These are phyloP conservation scores for Marasmius oreades DNA, from an alignment of 1,284 basidiomycete genomes.

Conservation along the genomic window DNA sequence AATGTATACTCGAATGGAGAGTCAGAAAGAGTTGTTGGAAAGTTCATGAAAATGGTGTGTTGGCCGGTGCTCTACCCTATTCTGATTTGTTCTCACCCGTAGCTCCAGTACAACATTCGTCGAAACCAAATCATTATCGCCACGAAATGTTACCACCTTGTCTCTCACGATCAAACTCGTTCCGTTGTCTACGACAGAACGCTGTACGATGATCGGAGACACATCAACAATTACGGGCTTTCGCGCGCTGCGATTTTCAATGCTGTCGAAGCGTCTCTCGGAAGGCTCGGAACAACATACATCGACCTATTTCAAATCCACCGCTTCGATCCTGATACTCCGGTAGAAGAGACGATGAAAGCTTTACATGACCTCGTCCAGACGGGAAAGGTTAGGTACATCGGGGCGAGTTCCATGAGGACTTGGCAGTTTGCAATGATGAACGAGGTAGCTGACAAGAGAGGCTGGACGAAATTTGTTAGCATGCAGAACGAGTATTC, in stretches of 20 bases:
- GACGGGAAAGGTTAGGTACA: constrained; percentile 36
- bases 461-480: constrained; percentile 27
- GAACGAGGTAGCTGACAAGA: constrained; percentile 17
- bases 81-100: constrained; percentile 7
- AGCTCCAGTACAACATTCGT: constrained; percentile 45
- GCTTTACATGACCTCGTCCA: constrained; percentile 38
- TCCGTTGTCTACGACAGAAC: neutral
- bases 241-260: constrained; percentile 35
- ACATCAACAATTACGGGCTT: constrained; percentile 34
- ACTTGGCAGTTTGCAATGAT: constrained; percentile 30
- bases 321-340: constrained; percentile 30
- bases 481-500: constrained; percentile 27
- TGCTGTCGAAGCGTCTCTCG: constrained; percentile 29
- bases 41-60: constrained; percentile 40
- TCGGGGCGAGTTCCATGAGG: constrained; percentile 35
- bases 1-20: constrained; percentile 43
- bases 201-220: constrained; percentile 19
- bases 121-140: constrained; percentile 47
- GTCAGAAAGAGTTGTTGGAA: constrained; percentile 34
- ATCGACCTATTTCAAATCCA: constrained; percentile 37
- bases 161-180: constrained; percentile 9
- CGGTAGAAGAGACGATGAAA: constrained; percentile 38
- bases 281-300: constrained; percentile 31
- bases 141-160: constrained; percentile 32
- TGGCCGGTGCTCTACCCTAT: constrained; percentile 3